phyloP scores from a whole-genome alignment of 306 rosid species.

The Hippophae rhamnoides region DNA sequence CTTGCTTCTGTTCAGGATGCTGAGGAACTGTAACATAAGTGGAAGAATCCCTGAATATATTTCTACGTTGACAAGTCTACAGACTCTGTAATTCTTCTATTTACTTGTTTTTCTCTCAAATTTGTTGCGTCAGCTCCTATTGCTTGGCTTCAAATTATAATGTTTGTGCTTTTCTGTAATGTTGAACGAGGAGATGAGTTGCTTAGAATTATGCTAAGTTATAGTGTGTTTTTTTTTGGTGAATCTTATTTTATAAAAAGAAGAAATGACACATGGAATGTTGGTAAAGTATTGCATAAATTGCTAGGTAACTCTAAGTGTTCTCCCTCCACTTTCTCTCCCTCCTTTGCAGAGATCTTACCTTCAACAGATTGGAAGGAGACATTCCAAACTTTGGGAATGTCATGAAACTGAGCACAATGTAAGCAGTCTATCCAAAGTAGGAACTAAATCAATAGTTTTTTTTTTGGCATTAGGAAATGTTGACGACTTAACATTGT shows the following conservation, averaged over 20 bases:
- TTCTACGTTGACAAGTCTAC: background rate
- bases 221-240: background rate
- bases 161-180: background rate
- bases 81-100: slow-evolving; percentile 9
- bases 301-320: too few relatives aligned
- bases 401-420: background rate
- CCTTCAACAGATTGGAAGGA: slow-evolving; percentile 21
- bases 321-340: too few relatives aligned
- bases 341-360: slow-evolving; percentile 17
- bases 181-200: background rate
- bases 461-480: too few relatives aligned
- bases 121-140: background rate
- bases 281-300: too few relatives aligned
- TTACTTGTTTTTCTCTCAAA: background rate
- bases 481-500: background rate
- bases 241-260: too few relatives aligned
- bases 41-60: slow-evolving; percentile 20
- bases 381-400: slow-evolving; percentile 12
- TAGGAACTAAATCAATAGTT: background rate
- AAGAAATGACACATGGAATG: too few relatives aligned
- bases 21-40: slow-evolving; percentile 21
- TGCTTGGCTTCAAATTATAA: background rate
- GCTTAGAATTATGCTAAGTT: background rate
- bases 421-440: slow-evolving; percentile 10
- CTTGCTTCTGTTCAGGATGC: slow-evolving; percentile 18